These are phyloP conservation scores for Cinnamomum micranthum DNA, from an alignment of 164 flowering plant species.

Conservation along the genomic window DNA sequence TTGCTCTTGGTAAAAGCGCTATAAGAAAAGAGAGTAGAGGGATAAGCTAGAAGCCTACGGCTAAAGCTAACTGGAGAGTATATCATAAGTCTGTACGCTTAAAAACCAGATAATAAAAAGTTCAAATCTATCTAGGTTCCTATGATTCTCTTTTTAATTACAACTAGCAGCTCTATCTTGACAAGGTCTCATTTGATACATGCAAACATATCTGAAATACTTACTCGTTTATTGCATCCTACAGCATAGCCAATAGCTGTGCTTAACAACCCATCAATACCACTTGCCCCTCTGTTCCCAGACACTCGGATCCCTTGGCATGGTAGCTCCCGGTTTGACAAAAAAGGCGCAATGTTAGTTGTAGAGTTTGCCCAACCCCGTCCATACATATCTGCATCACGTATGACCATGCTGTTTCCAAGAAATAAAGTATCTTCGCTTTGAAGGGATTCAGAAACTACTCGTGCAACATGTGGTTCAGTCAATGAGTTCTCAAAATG, in stretches of 20 bases:
- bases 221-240: conserved; percentile 78
- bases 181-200: not conserved
- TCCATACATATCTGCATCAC: conserved; percentile 87
- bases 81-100: too few species aligned
- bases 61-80: too few species aligned
- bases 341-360: conserved; percentile 13
- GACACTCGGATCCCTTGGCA: conserved; percentile 46
- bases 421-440: conserved; percentile 64
- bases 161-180: not conserved
- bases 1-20: not conserved
- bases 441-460: conserved; percentile 48
- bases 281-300: conserved; percentile 96
- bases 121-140: too few species aligned
- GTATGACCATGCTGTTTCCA: conserved; percentile 93
- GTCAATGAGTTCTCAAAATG: conserved; percentile 50
- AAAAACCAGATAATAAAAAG: too few species aligned
- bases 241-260: conserved; percentile 88
- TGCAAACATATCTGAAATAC: conserved; percentile 9
- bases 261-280: conserved; percentile 97
- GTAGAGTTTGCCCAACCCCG: conserved; percentile 32
- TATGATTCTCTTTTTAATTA: too few species aligned
- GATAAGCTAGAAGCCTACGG: not conserved
- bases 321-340: conserved; percentile 33
- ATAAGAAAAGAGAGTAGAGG: not conserved
- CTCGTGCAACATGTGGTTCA: conserved; percentile 77